phyloP scores from a whole-genome alignment of 176 grass and related monocot species.

The Carex scoparia region DNA sequence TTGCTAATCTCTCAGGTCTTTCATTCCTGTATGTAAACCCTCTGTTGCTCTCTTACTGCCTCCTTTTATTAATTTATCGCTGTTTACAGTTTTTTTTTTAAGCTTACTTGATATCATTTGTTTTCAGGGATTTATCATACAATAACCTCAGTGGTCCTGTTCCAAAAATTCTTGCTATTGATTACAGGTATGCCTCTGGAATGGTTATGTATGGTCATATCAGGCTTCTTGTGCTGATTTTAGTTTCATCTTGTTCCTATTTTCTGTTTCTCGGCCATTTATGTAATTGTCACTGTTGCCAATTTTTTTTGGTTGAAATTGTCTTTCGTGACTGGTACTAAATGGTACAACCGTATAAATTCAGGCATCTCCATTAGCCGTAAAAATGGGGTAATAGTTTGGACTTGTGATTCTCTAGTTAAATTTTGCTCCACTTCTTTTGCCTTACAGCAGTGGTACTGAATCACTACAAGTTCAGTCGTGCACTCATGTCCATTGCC shows the following conservation, averaged over 20 bases:
- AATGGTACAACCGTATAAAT: neutral
- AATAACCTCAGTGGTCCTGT: slow-evolving; percentile 77
- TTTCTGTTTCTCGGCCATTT: neutral
- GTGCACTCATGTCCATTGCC: neutral
- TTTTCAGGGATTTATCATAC: slow-evolving; percentile 87
- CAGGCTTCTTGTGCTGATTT: neutral
- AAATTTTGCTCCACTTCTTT: neutral
- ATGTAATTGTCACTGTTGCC: neutral
- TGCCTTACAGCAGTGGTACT: neutral
- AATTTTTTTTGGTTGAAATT: neutral
- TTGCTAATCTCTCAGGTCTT: slow-evolving; percentile 86
- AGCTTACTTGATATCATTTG: slow-evolving; percentile 14
- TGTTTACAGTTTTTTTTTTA: slow-evolving; percentile 4
- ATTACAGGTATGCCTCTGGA: slow-evolving; percentile 58
- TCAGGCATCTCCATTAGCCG: neutral
- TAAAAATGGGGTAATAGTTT: neutral
- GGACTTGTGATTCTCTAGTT: neutral
- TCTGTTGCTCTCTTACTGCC: neutral
- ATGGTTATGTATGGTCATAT: slow-evolving; percentile 10
- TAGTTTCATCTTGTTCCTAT: neutral
- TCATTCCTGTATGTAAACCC: slow-evolving; percentile 82
- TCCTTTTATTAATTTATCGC: slow-evolving; percentile 15
- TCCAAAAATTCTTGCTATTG: slow-evolving; percentile 86
- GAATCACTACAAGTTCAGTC: neutral
- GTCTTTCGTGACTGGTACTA: slow-evolving; percentile 10